Conservation (phyloP, 305 asterid species). For the Fraxinus dipetala region DNA sequence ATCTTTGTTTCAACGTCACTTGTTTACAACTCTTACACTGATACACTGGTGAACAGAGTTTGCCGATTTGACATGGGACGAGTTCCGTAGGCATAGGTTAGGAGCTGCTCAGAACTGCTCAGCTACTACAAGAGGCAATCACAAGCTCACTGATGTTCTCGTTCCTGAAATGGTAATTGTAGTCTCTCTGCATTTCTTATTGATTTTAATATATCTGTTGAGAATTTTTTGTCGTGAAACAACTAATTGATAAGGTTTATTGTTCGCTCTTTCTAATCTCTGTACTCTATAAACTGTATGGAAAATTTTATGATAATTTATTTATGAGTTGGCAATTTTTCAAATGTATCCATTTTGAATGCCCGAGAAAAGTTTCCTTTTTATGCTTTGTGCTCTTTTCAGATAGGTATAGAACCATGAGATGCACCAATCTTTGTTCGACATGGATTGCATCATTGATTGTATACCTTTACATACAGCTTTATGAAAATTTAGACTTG, state of each 20-base stretch:
- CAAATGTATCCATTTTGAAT: background rate
- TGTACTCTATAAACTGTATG: background rate
- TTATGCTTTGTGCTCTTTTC: background rate
- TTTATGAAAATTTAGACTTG: background rate
- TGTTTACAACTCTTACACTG: background rate
- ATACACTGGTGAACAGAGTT: constrained; percentile 50
- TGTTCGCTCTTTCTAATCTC: background rate
- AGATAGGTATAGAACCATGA: background rate
- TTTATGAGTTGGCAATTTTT: too few relatives aligned
- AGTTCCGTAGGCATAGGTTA: constrained; percentile 61
- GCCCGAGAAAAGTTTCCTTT: background rate
- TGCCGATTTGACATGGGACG: constrained; percentile 90
- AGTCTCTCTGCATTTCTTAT: background rate
- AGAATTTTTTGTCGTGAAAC: background rate
- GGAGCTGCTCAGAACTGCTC: constrained; percentile 98
- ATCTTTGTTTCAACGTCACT: constrained; percentile 3
- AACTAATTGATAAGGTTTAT: background rate
- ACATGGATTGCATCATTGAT: background rate
- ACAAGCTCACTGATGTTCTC: constrained; percentile 54
- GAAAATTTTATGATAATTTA: background rate
- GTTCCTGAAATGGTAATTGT: constrained; percentile 63
- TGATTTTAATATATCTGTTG: background rate
- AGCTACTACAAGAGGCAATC: constrained; percentile 77
- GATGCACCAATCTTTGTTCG: background rate
- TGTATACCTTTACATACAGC: background rate